Evolutionary conservation across 768 basidiomycete genomes (phyloP).

Genomic region (Xerocomellus intermedius): DNA sequence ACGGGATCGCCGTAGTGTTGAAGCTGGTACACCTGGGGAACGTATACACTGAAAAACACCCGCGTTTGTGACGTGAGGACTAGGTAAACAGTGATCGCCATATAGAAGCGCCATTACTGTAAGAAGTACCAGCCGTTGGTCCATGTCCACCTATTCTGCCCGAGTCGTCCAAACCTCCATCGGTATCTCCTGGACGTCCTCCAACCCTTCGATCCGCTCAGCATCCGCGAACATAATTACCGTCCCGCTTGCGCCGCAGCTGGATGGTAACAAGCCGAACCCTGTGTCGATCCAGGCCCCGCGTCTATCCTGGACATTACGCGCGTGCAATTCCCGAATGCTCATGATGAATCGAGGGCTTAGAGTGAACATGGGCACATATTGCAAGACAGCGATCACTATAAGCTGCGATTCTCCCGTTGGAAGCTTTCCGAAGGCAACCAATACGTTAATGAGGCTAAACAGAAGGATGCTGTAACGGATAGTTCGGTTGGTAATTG

Average conservation of each 20-base stretch:
- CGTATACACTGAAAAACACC: too few species aligned
- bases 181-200: neutral
- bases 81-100: too few species aligned
- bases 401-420: neutral
- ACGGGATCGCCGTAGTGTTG: too few species aligned
- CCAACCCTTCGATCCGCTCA: neutral
- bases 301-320: neutral
- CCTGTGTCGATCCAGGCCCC: neutral
- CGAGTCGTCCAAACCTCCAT: neutral
- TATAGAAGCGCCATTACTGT: neutral
- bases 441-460: neutral
- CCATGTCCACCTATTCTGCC: neutral
- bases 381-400: neutral
- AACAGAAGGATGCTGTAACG: neutral
- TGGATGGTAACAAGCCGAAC: neutral
- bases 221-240: neutral
- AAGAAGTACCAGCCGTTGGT: too few species aligned
- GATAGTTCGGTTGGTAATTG: neutral
- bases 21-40: too few species aligned
- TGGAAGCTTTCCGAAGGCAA: neutral
- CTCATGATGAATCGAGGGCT: neutral
- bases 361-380: neutral
- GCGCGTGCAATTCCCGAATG: neutral
- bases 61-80: neutral
- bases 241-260: neutral